phyloP scores from a whole-genome alignment of 2,329 filamentous ascomycete genomes.

The Aureobasidium sp. region DNA sequence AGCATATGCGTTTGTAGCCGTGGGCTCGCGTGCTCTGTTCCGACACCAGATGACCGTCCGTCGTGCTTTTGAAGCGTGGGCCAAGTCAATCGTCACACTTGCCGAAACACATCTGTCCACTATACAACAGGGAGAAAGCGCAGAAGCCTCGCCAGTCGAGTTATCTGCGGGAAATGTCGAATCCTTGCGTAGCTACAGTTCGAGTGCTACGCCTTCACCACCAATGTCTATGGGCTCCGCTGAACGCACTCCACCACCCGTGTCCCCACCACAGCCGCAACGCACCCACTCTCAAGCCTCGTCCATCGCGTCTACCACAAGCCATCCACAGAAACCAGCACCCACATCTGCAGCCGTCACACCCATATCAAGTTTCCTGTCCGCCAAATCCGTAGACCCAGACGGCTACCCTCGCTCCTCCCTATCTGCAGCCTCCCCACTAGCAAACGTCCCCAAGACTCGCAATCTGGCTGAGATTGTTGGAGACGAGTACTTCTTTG shows the following conservation, averaged over 20 bases:
- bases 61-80: constrained; percentile 11
- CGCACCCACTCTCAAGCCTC: neutral
- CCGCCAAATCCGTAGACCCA: constrained; percentile 13
- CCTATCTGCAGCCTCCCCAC: neutral
- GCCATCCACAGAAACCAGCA: neutral
- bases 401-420: constrained; percentile 14
- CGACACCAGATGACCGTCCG: constrained; percentile 4
- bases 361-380: constrained; percentile 13
- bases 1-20: constrained; percentile 10
- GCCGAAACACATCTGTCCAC: neutral
- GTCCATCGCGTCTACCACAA: neutral
- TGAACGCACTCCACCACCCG: neutral
- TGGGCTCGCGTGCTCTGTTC: neutral
- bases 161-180: neutral
- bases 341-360: constrained; percentile 3
- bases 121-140: neutral
- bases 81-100: neutral
- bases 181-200: neutral
- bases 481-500: constrained; percentile 12
- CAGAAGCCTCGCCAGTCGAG: neutral
- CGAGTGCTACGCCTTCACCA: constrained; percentile 7
- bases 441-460: constrained; percentile 11
- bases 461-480: constrained; percentile 4
- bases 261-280: neutral
- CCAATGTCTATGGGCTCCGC: constrained; percentile 9